A percentile compares a stretch with the other conserved stretches of the same genome.
Conservation (phyloP, 768 basidiomycete species). For the Saitozyma sp. region DNA sequence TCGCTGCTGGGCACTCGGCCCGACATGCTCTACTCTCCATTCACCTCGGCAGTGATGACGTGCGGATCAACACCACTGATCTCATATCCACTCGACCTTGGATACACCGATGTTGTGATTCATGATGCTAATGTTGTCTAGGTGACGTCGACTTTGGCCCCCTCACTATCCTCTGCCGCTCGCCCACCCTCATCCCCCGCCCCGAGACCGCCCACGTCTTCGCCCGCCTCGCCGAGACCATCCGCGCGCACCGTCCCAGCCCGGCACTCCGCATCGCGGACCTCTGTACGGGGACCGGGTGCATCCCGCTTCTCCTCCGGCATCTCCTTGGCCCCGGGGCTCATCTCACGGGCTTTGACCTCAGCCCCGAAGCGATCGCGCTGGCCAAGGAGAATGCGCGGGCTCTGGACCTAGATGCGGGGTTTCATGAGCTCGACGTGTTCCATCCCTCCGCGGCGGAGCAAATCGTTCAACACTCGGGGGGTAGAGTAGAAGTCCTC, state of each 20-base stretch:
- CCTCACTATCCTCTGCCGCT: conserved; percentile 68
- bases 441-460: conserved; percentile 57
- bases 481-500: conserved; percentile 24
- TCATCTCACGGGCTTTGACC: conserved; percentile 29
- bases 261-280: conserved; percentile 64
- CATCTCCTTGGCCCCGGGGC: conserved; percentile 43
- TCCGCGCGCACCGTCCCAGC: conserved; percentile 57
- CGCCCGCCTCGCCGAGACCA: conserved; percentile 64
- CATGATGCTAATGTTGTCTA: too few species aligned
- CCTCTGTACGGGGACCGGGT: conserved; percentile 89
- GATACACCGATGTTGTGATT: too few species aligned
- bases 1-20: background rate
- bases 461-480: background rate
- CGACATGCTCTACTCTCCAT: too few species aligned
- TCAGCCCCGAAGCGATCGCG: conserved; percentile 25
- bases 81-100: too few species aligned
- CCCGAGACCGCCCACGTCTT: conserved; percentile 68
- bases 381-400: conserved; percentile 30
- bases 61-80: too few species aligned
- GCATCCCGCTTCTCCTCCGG: conserved; percentile 83
- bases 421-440: conserved; percentile 11
- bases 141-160: conserved; percentile 78
- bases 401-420: background rate
- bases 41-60: too few species aligned
- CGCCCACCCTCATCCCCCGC: conserved; percentile 88